A percentile compares a stretch with the other conserved stretches of the same genome.
phyloP scores from a whole-genome alignment of 2,329 filamentous ascomycete genomes.

The Metarhizium robertsii region DNA sequence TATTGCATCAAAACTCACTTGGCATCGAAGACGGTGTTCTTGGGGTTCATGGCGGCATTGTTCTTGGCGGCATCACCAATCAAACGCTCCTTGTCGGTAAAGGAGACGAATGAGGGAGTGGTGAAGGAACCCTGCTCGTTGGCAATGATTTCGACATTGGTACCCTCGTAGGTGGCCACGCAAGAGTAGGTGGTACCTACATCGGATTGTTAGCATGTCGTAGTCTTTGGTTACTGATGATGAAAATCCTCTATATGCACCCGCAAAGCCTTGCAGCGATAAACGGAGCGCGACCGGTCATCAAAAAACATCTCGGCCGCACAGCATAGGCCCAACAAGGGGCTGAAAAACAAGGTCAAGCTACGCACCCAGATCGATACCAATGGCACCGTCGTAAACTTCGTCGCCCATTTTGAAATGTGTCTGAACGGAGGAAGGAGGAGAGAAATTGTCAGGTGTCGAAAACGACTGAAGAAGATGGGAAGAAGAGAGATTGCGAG shows the following conservation, averaged over 20 bases:
- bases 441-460: constrained; percentile 6
- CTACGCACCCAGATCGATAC: constrained; percentile 93
- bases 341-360: neutral
- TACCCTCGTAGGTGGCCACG: constrained; percentile 98
- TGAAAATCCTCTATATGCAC: neutral
- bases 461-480: constrained; percentile 13
- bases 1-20: constrained; percentile 57
- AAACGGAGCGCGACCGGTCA: constrained; percentile 3
- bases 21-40: constrained; percentile 98
- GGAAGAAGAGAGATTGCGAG: constrained; percentile 14
- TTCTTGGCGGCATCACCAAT: constrained; percentile 99
- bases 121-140: constrained; percentile 99
- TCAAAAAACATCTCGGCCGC: neutral
- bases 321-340: neutral
- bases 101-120: constrained; percentile 97
- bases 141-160: constrained; percentile 99
- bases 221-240: neutral
- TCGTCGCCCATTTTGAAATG: constrained; percentile 78
- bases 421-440: constrained; percentile 17
- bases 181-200: constrained; percentile 98
- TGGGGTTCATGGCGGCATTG: constrained; percentile 98
- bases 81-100: constrained; percentile 96
- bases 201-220: neutral
- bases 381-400: constrained; percentile 99
- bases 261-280: neutral